Conservation (phyloP, 352 stramenopile genomes). For the Pythium rishiriense region DNA sequence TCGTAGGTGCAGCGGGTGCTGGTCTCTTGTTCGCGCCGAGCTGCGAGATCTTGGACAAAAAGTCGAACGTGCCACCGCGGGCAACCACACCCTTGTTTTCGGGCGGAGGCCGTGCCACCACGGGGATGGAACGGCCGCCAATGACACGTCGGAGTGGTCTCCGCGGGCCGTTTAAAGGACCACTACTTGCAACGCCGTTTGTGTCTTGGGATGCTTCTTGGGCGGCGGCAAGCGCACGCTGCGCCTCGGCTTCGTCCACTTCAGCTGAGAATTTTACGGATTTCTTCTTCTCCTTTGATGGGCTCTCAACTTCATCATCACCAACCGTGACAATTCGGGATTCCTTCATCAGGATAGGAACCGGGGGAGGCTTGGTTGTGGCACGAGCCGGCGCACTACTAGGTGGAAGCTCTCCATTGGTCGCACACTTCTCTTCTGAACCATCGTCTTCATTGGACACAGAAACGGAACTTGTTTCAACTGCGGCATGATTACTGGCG, state of each 20-base stretch:
- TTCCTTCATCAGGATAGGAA: constrained; percentile 25
- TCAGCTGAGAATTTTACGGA: constrained; percentile 61
- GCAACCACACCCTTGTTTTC: constrained; percentile 70
- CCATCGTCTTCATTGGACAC: neutral
- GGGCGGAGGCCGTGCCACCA: constrained; percentile 19
- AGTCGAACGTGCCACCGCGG: constrained; percentile 82
- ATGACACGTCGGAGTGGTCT: constrained; percentile 26
- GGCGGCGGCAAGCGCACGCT: constrained; percentile 12
- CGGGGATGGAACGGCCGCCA: constrained; percentile 29
- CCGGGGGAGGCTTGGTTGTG: constrained; percentile 13
- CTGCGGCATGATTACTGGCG: neutral
- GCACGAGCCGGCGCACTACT: neutral
- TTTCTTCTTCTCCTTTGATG: constrained; percentile 38
- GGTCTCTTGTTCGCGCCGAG: constrained; percentile 32
- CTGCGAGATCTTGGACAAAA: constrained; percentile 78
- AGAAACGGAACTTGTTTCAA: neutral
- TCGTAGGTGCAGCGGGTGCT: constrained; percentile 13
- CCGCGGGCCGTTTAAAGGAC: constrained; percentile 31
- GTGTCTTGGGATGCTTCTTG: neutral
- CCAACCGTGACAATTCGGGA: constrained; percentile 12
- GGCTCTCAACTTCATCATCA: constrained; percentile 20
- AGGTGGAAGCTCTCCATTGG: neutral
- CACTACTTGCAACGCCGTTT: neutral
- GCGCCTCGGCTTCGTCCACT: constrained; percentile 22
- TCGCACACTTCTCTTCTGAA: neutral